Evolutionary conservation across 352 stramenopile species (phyloP), one percentile per base, ranked within the genome.

Genomic region (Phytopythium aichiense): DNA sequence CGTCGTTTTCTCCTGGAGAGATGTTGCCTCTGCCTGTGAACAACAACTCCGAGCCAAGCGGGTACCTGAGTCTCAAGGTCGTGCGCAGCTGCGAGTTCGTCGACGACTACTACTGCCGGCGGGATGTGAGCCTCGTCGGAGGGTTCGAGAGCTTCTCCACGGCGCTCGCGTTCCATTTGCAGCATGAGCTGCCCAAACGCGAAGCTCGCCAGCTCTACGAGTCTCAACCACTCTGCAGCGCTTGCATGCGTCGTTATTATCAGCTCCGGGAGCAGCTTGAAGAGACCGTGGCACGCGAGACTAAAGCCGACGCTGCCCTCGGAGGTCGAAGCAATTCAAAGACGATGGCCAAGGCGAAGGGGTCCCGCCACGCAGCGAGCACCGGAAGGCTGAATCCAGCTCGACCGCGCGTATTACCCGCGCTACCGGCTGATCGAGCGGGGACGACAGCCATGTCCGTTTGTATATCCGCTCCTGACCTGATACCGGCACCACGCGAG

Each of bases 41-140:
- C 4, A 51, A 64, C 22, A 35, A 50, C 9, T 69, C 61, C 4
- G 49, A 73, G 40, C 70, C 80, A 23, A 74, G 76, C 2, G 78
- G 75, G 2, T 84, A 72, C 62, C 56, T 88, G 13, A 88, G 73
- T n/a, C 87, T 86, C 52, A 90, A 89, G 49, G 70, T 88, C 33
- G 9, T 89, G 23, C 68, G 84, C 33, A 88, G 77, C 63, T 91
- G 81, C 50, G 77, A 87, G 33, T 91, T 90, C 45, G 84, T 74
- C 63, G 72, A 88, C 30, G 64, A 73, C 40, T 87, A 76, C 61
- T 60, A 71, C 25, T 65, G 45, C 6, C 67, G 64, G 11, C 60
- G 69, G 20, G 76, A 87, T 58, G 66, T 78, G 58, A 88, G 79
- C 42, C 56, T 87, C 37, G 71, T 62, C 22, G 72, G 65, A 20